phyloP scores from a whole-genome alignment of 192 early-diverging fungal genomes.

The Polychytrium aggregatum region DNA sequence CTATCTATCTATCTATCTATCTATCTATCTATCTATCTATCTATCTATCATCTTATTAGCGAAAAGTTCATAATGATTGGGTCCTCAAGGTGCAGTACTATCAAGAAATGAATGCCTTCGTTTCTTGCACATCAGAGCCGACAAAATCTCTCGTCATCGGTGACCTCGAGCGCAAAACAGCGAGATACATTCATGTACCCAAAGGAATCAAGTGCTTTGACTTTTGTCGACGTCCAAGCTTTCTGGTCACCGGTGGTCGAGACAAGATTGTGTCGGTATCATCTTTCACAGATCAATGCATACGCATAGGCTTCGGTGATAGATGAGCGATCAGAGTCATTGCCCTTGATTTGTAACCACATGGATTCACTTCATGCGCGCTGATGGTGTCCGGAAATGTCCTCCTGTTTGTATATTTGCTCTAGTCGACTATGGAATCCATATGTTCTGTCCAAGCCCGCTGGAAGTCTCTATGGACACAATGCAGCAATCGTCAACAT shows the following conservation, averaged over 20 bases:
- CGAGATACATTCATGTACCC: constrained; percentile 35
- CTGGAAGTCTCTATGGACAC: constrained; percentile 43
- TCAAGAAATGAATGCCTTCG: constrained; percentile 50
- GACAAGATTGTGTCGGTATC: constrained; percentile 53
- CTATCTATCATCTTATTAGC: too few species aligned
- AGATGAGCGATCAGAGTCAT: too few species aligned
- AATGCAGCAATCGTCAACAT: constrained; percentile 36
- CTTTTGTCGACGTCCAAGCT: constrained; percentile 45
- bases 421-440: constrained; percentile 56
- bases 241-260: constrained; percentile 49
- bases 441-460: constrained; percentile 52
- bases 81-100: constrained; percentile 47
- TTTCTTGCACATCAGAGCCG: constrained; percentile 41
- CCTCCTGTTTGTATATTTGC: background rate
- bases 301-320: too few species aligned
- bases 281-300: too few species aligned
- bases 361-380: background rate
- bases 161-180: constrained; percentile 45
- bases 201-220: constrained; percentile 56
- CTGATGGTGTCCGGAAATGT: background rate
- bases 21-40: too few species aligned
- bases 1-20: too few species aligned
- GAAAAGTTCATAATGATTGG: constrained; percentile 56
- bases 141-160: constrained; percentile 39
- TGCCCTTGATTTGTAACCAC: too few species aligned